Evolutionary conservation across 306 rosid genomes (phyloP).

Genomic region (Dalbergia oliveri): DNA sequence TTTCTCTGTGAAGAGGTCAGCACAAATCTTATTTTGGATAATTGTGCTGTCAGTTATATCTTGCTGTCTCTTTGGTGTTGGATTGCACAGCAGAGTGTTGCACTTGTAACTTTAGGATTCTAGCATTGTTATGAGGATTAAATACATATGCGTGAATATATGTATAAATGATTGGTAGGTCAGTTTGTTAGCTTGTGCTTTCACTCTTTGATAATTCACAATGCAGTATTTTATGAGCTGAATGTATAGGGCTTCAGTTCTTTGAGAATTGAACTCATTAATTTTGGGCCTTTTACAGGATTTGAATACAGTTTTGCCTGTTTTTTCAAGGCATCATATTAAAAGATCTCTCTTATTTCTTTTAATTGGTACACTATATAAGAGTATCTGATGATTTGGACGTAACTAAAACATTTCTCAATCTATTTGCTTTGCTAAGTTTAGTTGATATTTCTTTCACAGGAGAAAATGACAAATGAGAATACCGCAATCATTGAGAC

Average conservation of each 20-base stretch:
- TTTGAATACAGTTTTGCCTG: conserved; percentile 28
- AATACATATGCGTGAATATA: neutral
- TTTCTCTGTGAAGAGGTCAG: conserved; percentile 16
- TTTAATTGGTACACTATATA: neutral
- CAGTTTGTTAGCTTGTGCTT: conserved; percentile 8
- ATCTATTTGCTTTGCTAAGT: conserved; percentile 42
- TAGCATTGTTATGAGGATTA: neutral
- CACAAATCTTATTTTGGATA: too few species aligned
- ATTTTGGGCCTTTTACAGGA: conserved; percentile 34
- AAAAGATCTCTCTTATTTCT: neutral
- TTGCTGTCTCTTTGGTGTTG: conserved; percentile 32
- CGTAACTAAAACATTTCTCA: neutral
- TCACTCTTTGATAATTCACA: neutral
- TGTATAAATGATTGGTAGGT: neutral
- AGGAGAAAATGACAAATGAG: conserved; percentile 56
- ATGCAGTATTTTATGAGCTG: conserved; percentile 3
- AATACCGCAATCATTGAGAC: conserved; percentile 36
- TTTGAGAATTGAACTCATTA: conserved; percentile 1
- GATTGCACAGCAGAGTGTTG: conserved; percentile 13
- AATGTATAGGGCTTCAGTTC: neutral
- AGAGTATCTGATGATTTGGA: neutral
- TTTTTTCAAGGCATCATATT: conserved; percentile 13
- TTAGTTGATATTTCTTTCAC: conserved; percentile 32
- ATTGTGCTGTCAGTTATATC: too few species aligned
- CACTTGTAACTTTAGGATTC: conserved; percentile 10